These are phyloP conservation scores for Cladosporium sp. DNA, from an alignment of 2,329 filamentous ascomycete species.

Conservation along the genomic window DNA sequence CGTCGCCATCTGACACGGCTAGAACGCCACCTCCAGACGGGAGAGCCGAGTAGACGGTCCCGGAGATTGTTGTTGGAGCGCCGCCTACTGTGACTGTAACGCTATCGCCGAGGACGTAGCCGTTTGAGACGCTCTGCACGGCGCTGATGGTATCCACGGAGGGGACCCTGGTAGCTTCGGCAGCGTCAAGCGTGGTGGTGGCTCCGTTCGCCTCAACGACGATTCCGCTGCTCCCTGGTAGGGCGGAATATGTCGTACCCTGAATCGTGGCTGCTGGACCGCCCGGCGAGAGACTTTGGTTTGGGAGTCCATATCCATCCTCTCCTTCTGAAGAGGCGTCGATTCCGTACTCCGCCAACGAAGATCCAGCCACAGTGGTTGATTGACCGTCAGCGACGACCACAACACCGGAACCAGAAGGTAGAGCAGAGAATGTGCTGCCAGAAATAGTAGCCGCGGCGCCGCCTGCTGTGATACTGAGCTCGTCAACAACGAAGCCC, in stretches of 20 bases:
- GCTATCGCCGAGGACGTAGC: conserved; percentile 1
- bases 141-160: background rate
- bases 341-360: no score
- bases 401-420: background rate
- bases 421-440: conserved; percentile 1
- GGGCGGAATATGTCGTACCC: background rate
- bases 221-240: background rate
- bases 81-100: background rate
- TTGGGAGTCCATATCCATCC: no score
- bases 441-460: background rate
- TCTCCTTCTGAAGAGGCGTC: no score
- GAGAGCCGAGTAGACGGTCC: background rate
- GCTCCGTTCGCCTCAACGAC: background rate
- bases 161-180: background rate
- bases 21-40: background rate
- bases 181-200: background rate
- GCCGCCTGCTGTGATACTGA: no score
- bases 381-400: background rate
- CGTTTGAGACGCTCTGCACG: background rate
- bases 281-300: no score
- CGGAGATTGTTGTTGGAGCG: background rate
- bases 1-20: background rate
- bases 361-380: background rate
- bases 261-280: background rate
- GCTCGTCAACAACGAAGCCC: no score